These are phyloP conservation scores for Huntiella moniliformis DNA, from an alignment of 2,329 filamentous ascomycete genomes.

Conservation along the genomic window DNA sequence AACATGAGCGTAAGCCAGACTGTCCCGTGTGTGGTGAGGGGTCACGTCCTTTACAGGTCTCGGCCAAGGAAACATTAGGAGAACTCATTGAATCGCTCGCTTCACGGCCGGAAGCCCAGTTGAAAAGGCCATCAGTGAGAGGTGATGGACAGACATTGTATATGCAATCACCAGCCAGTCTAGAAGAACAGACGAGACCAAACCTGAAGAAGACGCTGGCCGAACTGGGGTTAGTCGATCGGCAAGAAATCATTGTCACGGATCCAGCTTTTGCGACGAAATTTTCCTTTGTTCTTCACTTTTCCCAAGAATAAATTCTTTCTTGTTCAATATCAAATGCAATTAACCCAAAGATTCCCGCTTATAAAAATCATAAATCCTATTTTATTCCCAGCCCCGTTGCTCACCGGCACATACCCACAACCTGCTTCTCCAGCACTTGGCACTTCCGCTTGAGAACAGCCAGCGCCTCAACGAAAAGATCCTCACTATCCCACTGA, in stretches of 20 bases:
- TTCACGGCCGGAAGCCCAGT: conserved; percentile 67
- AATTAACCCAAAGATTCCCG: neutral
- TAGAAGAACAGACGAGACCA: conserved; percentile 67
- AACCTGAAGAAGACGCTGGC: conserved; percentile 63
- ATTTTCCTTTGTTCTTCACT: conserved; percentile 36
- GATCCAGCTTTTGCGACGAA: conserved; percentile 74
- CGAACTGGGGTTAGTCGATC: conserved; percentile 54
- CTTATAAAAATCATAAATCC: too few relatives aligned
- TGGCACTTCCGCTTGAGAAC: conserved; percentile 71
- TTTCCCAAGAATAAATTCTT: conserved; percentile 17
- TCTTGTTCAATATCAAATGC: neutral
- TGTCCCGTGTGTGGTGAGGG: conserved; percentile 85
- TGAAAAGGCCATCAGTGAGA: conserved; percentile 82
- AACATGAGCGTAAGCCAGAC: conserved; percentile 82
- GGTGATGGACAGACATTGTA: conserved; percentile 69
- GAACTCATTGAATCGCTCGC: conserved; percentile 75
- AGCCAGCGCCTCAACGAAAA: conserved; percentile 80
- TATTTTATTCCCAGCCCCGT: neutral
- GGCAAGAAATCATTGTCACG: conserved; percentile 79
- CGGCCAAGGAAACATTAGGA: conserved; percentile 53
- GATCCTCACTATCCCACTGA: conserved; percentile 81
- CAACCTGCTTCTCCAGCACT: conserved; percentile 50
- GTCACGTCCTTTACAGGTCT: conserved; percentile 54
- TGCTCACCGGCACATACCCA: conserved; percentile 37
- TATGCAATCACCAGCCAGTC: conserved; percentile 62